Base-by-base conservation (phyloP, 1,284 basidiomycete species). In the Boletus smithii region DNA sequence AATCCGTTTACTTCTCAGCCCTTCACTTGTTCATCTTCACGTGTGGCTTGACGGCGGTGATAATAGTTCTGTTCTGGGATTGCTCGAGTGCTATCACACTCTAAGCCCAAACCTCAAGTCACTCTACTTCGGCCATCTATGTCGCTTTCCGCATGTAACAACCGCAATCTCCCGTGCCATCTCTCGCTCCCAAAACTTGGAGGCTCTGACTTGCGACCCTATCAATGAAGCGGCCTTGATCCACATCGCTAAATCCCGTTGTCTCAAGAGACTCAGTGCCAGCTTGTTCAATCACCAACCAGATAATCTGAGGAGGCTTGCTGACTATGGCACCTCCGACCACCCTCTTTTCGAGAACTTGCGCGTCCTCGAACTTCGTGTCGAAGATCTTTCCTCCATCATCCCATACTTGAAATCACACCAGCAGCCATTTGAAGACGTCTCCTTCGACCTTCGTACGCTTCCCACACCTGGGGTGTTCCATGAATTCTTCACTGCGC, bases 51-150 rank as follows among this genome's bases (percentile, higher is more conserved):
- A 8, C 0, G 10, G 2, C 8, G 29, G 34, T 3, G 13, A 44
- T 16, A 33, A 57, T 22, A 33, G 8, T 4, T 38, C 43, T 8
- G 24, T 39, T 9, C 8, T 44, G 6, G 51, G 30, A 5, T 42
- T 60, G 5, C 33, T 48, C 24, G 29, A 53, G n/a, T 27, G 23
- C 18, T 46, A 33, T 32, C 53, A 45, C 18, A 34, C 10, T 8
- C 27, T 58, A 4, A 55, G 42, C 18, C 54, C 48, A 35, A 45
- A 57, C 27, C 38, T 56, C 35, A 32, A 27, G 32, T 54, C 44
- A 14, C 36, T 59, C 29, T 3, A 17, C 8, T 31, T 43, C 8
- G 8, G 8, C 20, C 34, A 51, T 20, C 3, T 1, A 4, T 0
- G 2, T 44, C 14, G 1, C 16, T 27, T 6, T 34, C 30, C 24